A percentile compares a stretch with the other conserved stretches of the same genome.
phyloP scores from a whole-genome alignment of 441 rosid species.

The Bruguiera hainesii region DNA sequence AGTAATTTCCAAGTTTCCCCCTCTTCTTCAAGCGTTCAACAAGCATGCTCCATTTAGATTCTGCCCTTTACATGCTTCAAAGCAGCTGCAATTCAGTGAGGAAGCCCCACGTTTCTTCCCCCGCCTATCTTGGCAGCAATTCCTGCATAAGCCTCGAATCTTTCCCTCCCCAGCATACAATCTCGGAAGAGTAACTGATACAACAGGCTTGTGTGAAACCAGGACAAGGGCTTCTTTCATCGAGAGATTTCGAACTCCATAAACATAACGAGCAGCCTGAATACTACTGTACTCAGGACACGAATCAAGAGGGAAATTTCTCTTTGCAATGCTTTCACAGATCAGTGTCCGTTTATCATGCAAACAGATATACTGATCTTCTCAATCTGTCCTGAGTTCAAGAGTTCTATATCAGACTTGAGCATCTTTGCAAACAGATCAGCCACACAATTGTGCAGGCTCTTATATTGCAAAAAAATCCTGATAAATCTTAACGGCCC shows the following conservation, averaged over 20 bases:
- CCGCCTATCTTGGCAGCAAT: too few relatives aligned
- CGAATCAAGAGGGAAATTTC: not conserved
- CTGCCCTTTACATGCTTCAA: too few relatives aligned
- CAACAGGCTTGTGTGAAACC: too few relatives aligned
- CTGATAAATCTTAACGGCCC: not conserved
- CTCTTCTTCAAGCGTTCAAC: not conserved
- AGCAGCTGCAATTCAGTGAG: too few relatives aligned
- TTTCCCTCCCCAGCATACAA: not conserved
- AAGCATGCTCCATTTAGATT: not conserved
- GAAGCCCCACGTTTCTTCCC: too few relatives aligned
- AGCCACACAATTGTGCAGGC: not conserved
- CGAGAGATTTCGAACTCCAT: constrained; percentile 5
- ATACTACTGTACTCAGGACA: not conserved
- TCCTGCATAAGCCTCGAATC: too few relatives aligned
- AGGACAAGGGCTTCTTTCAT: not conserved
- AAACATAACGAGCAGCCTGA: not conserved
- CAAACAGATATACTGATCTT: constrained; percentile 1
- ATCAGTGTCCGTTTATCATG: not conserved
- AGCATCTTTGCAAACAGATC: constrained; percentile 3
- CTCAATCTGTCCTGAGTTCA: not conserved
- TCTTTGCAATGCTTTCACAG: constrained; percentile 4
- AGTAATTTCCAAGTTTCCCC: not conserved
- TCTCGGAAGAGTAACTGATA: not conserved
- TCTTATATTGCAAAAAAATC: not conserved
- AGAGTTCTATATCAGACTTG: not conserved